Evolutionary conservation across 345 rosid species (phyloP), one percentile per base, ranked within the genome.

Genomic region (Erysimum cheiranthoides): DNA sequence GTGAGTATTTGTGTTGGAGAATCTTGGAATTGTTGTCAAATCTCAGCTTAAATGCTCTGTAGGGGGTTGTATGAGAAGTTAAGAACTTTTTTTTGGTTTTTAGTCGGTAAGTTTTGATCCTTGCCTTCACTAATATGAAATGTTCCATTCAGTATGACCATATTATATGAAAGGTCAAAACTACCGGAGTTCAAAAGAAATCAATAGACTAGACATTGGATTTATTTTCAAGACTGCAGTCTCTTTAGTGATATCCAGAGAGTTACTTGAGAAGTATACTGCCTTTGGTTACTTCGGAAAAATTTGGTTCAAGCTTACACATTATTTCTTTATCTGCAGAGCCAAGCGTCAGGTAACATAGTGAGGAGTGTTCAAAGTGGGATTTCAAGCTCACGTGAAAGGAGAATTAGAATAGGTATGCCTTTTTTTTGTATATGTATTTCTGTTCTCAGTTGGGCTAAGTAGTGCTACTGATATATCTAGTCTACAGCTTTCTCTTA

Each of bases 321-420:
- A 36, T 60, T 39, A 49, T 60, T 57, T 57, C 3, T 66, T 39
- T 56, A 25, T 64, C 53, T 78, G 68, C 83, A 89, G 91, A 82
- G 88, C 75, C 83, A 77, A 82, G 63, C 88, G 30, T 81, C 88
- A 0, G 93, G 93, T 49, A 82, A 82, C 65, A 65, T 72, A 66
- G 83, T 85, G 35, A 86, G 84, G 69, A 82, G 89, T 49, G 76
- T 77, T 62, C 85, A 84, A 56, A 80, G 83, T 58, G 86, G 82
- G 18, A 56, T 75, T 57, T 81, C 88, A 59, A 81, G 61, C 62
- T 86, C 90, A 35, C 83, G 87, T 16, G 83, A 82, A 79, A 78
- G 89, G 70, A 83, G 85, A 73, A 31, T 83, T 53, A 78, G 81
- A 30, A 80, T 62, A 80, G 89, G 90, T 89, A 65, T 78, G 68